Evolutionary conservation across 1,284 basidiomycete genomes (phyloP).

Genomic region (Tranzscheliella williamsii): DNA sequence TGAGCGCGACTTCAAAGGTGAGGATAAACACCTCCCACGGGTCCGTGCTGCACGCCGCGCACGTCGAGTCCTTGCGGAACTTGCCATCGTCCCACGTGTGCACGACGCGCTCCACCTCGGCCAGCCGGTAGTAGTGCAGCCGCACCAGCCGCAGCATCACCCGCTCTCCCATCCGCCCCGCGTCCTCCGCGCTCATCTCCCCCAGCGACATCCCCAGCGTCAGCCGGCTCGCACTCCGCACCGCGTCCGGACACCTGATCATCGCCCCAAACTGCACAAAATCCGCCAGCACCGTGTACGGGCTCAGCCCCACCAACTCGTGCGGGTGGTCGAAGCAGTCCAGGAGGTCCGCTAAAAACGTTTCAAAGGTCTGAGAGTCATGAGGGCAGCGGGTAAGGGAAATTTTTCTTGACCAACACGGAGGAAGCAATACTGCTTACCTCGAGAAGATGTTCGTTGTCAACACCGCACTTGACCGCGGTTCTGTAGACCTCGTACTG

Average conservation of each 20-base stretch:
- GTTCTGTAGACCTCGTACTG: background rate
- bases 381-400: too few species aligned
- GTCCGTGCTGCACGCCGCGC: slow-evolving; percentile 8
- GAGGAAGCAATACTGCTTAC: too few species aligned
- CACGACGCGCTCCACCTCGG: slow-evolving; percentile 4
- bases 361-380: slow-evolving; percentile 6
- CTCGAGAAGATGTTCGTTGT: background rate
- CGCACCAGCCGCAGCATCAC: background rate
- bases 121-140: slow-evolving; percentile 2
- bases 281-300: slow-evolving; percentile 10
- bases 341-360: slow-evolving; percentile 9
- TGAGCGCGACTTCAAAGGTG: slow-evolving; percentile 1
- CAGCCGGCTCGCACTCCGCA: slow-evolving; percentile 10
- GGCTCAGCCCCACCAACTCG: slow-evolving; percentile 11
- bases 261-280: slow-evolving; percentile 15
- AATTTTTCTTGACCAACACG: too few species aligned
- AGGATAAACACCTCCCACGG: slow-evolving; percentile 21
- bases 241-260: background rate
- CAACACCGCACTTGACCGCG: background rate
- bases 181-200: background rate
- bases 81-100: slow-evolving; percentile 6
- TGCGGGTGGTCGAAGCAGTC: slow-evolving; percentile 28
- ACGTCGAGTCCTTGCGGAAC: slow-evolving; percentile 8
- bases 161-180: slow-evolving; percentile 1
- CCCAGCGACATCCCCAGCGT: slow-evolving; percentile 12